Conservation (phyloP, 2,329 filamentous ascomycete species). For the Paecilomyces formosus region DNA sequence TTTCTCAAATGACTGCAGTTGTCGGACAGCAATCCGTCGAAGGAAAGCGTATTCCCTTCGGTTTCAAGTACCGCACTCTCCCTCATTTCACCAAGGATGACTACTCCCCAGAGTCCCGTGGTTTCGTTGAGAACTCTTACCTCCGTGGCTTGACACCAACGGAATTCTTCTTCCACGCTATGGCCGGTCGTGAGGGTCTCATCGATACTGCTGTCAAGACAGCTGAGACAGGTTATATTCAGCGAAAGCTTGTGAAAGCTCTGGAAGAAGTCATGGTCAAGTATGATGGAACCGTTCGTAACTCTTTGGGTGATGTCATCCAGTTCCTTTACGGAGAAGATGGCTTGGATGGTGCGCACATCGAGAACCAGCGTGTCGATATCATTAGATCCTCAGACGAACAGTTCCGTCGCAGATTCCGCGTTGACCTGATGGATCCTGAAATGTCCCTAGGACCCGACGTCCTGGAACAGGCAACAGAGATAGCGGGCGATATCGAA, state of each 20-base stretch:
- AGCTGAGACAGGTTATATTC: slow-evolving; percentile 97
- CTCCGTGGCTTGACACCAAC: slow-evolving; percentile 88
- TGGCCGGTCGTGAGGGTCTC: slow-evolving; percentile 99
- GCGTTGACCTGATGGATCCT: slow-evolving; percentile 76
- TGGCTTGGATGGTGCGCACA: slow-evolving; percentile 84
- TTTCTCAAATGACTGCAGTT: slow-evolving; percentile 97
- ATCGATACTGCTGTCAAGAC: slow-evolving; percentile 99
- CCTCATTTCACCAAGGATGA: slow-evolving; percentile 99
- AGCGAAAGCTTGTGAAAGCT: slow-evolving; percentile 95
- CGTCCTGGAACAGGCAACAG: slow-evolving; percentile 75
- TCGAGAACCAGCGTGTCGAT: slow-evolving; percentile 88
- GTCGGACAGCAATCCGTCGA: slow-evolving; percentile 98
- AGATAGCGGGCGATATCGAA: slow-evolving; percentile 78
- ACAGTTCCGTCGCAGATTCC: slow-evolving; percentile 73
- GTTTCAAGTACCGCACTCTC: slow-evolving; percentile 95
- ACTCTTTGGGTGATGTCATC: slow-evolving; percentile 91
- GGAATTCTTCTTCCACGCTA: slow-evolving; percentile 99
- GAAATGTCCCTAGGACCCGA: slow-evolving; percentile 57
- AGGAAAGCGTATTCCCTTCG: slow-evolving; percentile 97
- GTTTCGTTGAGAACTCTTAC: slow-evolving; percentile 98
- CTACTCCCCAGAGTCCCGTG: slow-evolving; percentile 92
- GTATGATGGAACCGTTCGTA: slow-evolving; percentile 94
- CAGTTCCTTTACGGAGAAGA: slow-evolving; percentile 98
- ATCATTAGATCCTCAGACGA: slow-evolving; percentile 72
- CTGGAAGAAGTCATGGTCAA: slow-evolving; percentile 96